Conservation (phyloP, 768 basidiomycete species). For the Suillus lakei region DNA sequence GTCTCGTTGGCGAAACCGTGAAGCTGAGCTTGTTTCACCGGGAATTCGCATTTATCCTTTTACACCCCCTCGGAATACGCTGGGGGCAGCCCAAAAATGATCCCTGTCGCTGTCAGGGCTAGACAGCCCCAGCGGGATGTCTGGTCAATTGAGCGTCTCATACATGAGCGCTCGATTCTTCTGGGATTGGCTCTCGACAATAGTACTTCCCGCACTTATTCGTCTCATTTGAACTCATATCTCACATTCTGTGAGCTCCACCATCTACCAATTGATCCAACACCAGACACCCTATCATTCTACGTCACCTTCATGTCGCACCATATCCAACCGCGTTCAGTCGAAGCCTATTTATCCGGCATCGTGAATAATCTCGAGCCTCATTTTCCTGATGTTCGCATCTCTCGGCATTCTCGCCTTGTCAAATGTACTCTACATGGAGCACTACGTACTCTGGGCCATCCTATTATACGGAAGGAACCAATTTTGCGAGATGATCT, state of each 20-base stretch:
- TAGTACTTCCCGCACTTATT: slow-evolving; percentile 30
- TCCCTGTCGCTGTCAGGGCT: fast-evolving
- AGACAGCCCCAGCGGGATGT: slow-evolving; percentile 11
- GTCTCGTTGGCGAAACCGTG: slow-evolving; percentile 21
- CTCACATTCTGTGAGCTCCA: slow-evolving; percentile 39
- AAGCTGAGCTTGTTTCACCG: slow-evolving; percentile 14
- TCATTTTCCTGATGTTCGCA: slow-evolving; percentile 34
- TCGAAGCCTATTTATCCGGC: slow-evolving; percentile 42
- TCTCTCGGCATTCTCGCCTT: too few species aligned
- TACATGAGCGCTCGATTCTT: slow-evolving; percentile 22
- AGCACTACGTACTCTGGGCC: too few species aligned
- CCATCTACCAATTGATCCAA: slow-evolving; percentile 40
- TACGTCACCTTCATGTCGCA: slow-evolving; percentile 40
- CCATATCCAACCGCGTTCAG: slow-evolving; percentile 42
- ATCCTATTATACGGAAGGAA: too few species aligned
- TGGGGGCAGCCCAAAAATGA: slow-evolving; percentile 31
- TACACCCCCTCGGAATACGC: slow-evolving; percentile 31
- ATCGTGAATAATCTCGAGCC: slow-evolving; percentile 36
- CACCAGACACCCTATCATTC: slow-evolving; percentile 40
- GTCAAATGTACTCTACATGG: too few species aligned
- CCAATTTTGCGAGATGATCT: too few species aligned
- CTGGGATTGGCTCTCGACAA: slow-evolving; percentile 35
- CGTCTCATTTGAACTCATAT: slow-evolving; percentile 43
- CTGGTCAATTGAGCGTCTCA: slow-evolving; percentile 18
- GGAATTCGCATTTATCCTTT: slow-evolving; percentile 11